phyloP scores from a whole-genome alignment of 371 early-diverging fungal species.

The Rhizopus stolonifer region DNA sequence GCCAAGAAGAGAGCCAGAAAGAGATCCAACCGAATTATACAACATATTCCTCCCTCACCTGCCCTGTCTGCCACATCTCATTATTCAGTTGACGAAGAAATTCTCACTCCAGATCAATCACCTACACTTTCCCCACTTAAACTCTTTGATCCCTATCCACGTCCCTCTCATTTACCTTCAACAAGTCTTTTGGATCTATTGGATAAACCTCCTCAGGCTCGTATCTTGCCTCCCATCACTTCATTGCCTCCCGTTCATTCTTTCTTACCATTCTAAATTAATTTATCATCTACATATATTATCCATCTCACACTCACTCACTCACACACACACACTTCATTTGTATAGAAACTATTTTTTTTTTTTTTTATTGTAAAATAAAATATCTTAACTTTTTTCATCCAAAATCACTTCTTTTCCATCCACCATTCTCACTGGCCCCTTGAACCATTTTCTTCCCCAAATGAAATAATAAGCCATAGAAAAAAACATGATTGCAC shows the following conservation, averaged over 20 bases:
- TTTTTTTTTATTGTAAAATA: no score
- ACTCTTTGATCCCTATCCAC: not conserved
- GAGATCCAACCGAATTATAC: slow-evolving; percentile 4
- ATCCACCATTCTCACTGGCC: slow-evolving; percentile 45
- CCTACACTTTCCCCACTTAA: slow-evolving; percentile 32
- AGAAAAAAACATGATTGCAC: slow-evolving; percentile 45
- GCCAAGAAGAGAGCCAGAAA: slow-evolving; percentile 33
- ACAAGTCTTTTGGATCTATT: slow-evolving; percentile 37
- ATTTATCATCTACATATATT: no score
- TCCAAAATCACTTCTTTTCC: slow-evolving; percentile 45
- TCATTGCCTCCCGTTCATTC: slow-evolving; percentile 28
- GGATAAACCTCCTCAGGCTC: slow-evolving; percentile 50
- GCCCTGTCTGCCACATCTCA: slow-evolving; percentile 34
- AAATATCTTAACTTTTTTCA: no score
- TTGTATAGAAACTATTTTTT: no score
- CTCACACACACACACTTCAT: no score
- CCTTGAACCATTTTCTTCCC: slow-evolving; percentile 53
- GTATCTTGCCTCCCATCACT: slow-evolving; percentile 46
- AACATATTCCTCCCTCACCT: slow-evolving; percentile 35
- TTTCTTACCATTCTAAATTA: slow-evolving; percentile 9
- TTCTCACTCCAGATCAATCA: slow-evolving; percentile 44
- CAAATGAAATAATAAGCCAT: slow-evolving; percentile 44
- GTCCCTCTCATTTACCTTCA: not conserved
- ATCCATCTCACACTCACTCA: no score
- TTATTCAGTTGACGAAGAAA: slow-evolving; percentile 31